phyloP scores from a whole-genome alignment of 768 basidiomycete species.

The Goffeauzyma gilvescens region DNA sequence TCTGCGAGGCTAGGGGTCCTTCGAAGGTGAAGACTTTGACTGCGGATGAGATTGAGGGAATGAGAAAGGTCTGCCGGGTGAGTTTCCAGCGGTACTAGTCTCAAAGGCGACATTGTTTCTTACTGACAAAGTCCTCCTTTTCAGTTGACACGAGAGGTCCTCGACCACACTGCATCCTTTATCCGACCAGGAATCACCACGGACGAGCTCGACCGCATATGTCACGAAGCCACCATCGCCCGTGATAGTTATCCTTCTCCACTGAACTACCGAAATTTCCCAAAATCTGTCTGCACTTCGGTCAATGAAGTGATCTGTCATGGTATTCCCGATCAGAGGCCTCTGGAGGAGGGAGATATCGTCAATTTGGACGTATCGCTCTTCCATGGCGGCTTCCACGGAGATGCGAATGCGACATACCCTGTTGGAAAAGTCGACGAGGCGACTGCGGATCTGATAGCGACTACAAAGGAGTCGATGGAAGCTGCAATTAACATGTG shows the following conservation, averaged over 20 bases:
- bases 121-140: not conserved
- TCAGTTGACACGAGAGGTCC: conserved; percentile 75
- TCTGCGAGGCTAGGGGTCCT: conserved; percentile 32
- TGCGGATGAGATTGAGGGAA: conserved; percentile 63
- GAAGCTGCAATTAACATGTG: conserved; percentile 81
- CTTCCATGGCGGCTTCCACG: conserved; percentile 48
- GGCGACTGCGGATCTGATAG: conserved; percentile 62
- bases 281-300: conserved; percentile 95
- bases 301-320: conserved; percentile 95
- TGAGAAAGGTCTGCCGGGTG: conserved; percentile 71
- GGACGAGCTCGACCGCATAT: conserved; percentile 80
- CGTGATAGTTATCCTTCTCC: conserved; percentile 85
- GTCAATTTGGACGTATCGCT: conserved; percentile 52
- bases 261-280: conserved; percentile 72
- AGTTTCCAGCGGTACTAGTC: conserved; percentile 34
- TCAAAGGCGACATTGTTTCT: not conserved
- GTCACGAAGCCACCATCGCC: conserved; percentile 78
- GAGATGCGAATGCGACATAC: conserved; percentile 81
- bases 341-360: conserved; percentile 67
- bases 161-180: conserved; percentile 72
- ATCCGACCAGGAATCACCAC: conserved; percentile 85
- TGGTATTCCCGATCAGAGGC: conserved; percentile 65
- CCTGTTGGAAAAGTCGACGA: conserved; percentile 45
- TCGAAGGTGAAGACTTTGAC: conserved; percentile 46
- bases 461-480: conserved; percentile 58